Percentiles rank a stretch among this genome's conserved stretches.
phyloP scores from a whole-genome alignment of 176 grass and related monocot species.

The Hsuehochloa calcarea region DNA sequence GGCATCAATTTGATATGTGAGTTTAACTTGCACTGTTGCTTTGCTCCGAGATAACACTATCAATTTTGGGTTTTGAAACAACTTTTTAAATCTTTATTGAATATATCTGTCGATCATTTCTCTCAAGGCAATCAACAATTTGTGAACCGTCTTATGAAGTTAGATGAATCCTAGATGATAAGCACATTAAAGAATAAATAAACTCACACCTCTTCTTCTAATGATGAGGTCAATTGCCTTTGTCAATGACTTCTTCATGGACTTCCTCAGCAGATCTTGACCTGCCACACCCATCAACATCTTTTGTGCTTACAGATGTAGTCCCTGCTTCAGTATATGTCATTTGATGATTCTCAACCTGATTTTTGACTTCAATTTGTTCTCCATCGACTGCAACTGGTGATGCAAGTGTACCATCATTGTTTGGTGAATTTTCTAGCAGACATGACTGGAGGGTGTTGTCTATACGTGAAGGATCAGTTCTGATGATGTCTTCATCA shows the following conservation, averaged over 20 bases:
- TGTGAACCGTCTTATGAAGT: not conserved
- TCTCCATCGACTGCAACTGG: constrained; percentile 16
- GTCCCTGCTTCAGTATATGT: constrained; percentile 19
- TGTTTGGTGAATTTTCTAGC: constrained; percentile 31
- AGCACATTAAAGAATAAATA: not conserved
- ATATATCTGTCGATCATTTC: not conserved
- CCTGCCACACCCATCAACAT: constrained; percentile 26
- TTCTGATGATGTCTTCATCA: constrained; percentile 30
- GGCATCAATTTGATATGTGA: constrained; percentile 25
- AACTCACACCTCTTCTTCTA: constrained; percentile 82
- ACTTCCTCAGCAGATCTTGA: constrained; percentile 34
- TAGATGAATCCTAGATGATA: constrained; percentile 11
- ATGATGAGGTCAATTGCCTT: constrained; percentile 57
- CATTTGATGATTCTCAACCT: constrained; percentile 31
- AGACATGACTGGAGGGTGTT: not conserved
- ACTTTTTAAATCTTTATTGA: not conserved
- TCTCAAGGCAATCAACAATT: constrained; percentile 8
- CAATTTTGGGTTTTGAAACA: not conserved
- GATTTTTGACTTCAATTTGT: constrained; percentile 26
- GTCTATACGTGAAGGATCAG: constrained; percentile 21
- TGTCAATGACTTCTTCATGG: constrained; percentile 43
- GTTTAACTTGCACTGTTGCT: not conserved
- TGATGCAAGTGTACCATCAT: constrained; percentile 19
- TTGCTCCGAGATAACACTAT: constrained; percentile 15
- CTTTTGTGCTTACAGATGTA: constrained; percentile 30